Percentiles rank a stretch among this genome's conserved stretches.
phyloP scores from a whole-genome alignment of 805 yeast species.

The Blastobotrys americana region DNA sequence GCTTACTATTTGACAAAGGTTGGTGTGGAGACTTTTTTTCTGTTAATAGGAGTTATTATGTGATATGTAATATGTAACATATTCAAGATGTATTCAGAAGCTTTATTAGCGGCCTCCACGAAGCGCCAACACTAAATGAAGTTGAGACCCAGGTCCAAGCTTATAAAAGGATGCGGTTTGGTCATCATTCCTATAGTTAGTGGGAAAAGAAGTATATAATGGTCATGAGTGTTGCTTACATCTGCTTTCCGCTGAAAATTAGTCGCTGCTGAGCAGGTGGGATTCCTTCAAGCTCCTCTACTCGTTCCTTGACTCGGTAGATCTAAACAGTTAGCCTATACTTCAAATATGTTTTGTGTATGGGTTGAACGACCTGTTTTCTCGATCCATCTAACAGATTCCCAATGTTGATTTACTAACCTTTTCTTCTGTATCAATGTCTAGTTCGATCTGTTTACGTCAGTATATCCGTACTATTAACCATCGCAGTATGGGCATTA shows the following conservation, averaged over 20 bases:
- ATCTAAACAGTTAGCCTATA: conserved; percentile 32
- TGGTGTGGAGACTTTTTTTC: too few relatives aligned
- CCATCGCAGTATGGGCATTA: too few relatives aligned
- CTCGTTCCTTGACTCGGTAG: conserved; percentile 73
- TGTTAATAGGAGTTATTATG: too few relatives aligned
- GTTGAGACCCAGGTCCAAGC: conserved; percentile 76
- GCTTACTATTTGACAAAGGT: too few relatives aligned
- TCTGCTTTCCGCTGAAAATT: conserved; percentile 83
- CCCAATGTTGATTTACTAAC: conserved; percentile 34
- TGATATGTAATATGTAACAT: too few relatives aligned
- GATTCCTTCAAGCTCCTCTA: conserved; percentile 95
- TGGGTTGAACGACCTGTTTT: conserved; percentile 28
- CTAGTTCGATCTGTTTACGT: conserved; percentile 50
- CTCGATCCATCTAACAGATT: not conserved
- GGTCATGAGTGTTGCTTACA: too few relatives aligned
- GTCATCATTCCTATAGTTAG: conserved; percentile 54
- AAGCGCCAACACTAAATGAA: conserved; percentile 84
- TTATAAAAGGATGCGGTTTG: conserved; percentile 64
- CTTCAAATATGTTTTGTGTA: too few relatives aligned
- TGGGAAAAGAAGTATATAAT: too few relatives aligned
- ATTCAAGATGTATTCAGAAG: too few relatives aligned
- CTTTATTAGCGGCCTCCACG: conserved; percentile 78
- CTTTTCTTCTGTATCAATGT: conserved; percentile 61
- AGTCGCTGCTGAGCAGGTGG: conserved; percentile 95
- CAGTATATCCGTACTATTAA: not conserved